phyloP scores from a whole-genome alignment of 768 basidiomycete genomes.

The Trichaptum fuscoviolaceum region DNA sequence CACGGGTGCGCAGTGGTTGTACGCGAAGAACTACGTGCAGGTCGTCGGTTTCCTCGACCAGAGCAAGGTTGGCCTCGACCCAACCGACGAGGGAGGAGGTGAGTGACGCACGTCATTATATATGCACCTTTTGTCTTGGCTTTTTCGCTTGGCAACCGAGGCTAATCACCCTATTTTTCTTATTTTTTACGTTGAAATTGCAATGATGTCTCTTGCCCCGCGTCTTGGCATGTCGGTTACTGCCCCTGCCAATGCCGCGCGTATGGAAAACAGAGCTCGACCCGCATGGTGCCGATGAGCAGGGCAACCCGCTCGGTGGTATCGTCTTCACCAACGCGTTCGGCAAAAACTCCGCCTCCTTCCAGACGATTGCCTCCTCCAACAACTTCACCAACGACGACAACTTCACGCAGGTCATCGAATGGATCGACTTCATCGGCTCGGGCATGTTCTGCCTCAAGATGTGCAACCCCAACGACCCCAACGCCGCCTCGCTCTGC shows the following conservation, averaged over 20 bases:
- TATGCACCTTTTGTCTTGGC: constrained; percentile 4
- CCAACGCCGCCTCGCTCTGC: constrained; percentile 14
- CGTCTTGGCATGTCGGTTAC: background rate
- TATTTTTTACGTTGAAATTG: background rate
- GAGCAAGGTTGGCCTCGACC: constrained; percentile 32
- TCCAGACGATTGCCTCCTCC: constrained; percentile 3
- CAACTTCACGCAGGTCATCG: constrained; percentile 11
- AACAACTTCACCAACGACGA: constrained; percentile 1
- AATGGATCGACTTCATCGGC: constrained; percentile 17
- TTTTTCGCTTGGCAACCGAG: background rate
- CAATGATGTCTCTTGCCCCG: background rate
- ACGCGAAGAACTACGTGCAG: constrained; percentile 16
- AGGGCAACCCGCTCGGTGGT: constrained; percentile 31
- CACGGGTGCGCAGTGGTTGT: constrained; percentile 16
- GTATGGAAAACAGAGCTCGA: constrained; percentile 26
- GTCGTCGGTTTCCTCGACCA: constrained; percentile 33
- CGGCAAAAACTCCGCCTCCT: constrained; percentile 8
- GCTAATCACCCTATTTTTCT: constrained; percentile 10
- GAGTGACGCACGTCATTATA: constrained; percentile 25
- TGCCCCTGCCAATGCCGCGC: background rate
- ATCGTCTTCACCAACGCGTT: constrained; percentile 29
- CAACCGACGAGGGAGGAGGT: constrained; percentile 33
- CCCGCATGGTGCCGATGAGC: constrained; percentile 32
- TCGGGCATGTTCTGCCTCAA: constrained; percentile 14
- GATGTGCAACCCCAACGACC: constrained; percentile 13